phyloP scores from a whole-genome alignment of 441 rosid genomes.

The Populus tomentosa region DNA sequence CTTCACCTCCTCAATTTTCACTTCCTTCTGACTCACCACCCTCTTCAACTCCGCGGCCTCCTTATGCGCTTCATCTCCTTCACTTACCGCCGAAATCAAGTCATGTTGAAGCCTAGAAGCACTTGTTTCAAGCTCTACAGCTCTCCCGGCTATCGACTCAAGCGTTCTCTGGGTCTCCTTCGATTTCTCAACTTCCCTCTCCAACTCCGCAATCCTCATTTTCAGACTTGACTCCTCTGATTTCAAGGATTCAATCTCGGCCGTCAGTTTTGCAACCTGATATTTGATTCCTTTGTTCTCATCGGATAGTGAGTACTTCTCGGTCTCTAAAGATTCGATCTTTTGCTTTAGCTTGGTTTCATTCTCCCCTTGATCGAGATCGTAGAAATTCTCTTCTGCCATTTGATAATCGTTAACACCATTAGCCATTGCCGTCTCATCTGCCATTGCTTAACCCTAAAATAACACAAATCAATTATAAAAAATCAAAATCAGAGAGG shows the following conservation, averaged over 20 bases:
- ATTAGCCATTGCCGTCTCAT: conserved; percentile 28
- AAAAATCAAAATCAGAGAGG: not conserved
- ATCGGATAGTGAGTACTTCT: conserved; percentile 34
- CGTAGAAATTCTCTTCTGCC: conserved; percentile 41
- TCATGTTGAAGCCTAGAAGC: conserved; percentile 66
- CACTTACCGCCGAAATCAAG: conserved; percentile 40
- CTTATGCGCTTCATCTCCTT: conserved; percentile 37
- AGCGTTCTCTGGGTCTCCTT: conserved; percentile 45
- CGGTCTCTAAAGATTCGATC: conserved; percentile 45
- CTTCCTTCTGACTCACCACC: conserved; percentile 41
- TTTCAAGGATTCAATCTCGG: conserved; percentile 40
- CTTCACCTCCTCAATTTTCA: conserved; percentile 41
- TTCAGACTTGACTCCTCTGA: conserved; percentile 33
- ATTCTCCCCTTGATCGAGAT: conserved; percentile 26
- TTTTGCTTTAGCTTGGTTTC: conserved; percentile 30
- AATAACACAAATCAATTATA: not conserved
- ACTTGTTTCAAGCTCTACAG: conserved; percentile 59
- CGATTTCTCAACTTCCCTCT: conserved; percentile 40
- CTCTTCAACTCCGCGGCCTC: conserved; percentile 44
- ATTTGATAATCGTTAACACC: conserved; percentile 35
- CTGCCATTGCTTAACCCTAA: conserved; percentile 38
- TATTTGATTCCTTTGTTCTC: conserved; percentile 41
- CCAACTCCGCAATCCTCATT: conserved; percentile 37
- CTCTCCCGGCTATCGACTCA: conserved; percentile 47
- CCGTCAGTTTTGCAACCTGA: conserved; percentile 26